Base-by-base conservation (phyloP, 139 green algal genomes). In the Haematococcus lacustris region DNA sequence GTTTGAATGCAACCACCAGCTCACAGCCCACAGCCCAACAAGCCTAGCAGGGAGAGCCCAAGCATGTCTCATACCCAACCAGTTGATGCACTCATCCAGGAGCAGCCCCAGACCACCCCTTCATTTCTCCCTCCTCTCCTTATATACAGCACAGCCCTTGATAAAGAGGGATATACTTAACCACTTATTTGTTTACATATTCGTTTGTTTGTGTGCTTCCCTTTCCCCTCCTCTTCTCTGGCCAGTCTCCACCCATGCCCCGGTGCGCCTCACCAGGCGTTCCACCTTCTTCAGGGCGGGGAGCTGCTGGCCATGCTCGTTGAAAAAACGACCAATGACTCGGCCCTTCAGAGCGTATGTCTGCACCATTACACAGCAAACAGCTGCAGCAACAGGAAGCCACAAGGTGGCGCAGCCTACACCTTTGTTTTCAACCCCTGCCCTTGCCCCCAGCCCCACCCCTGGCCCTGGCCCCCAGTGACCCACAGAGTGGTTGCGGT, bases 401-500 rank as follows among this genome's bases (percentile, higher is more conserved):
- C 43, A 53, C 43, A 28, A 17, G 9, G 43, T 53, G 9, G 43
- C 43, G 9, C 9, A 9, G 43, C 43, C 43, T 28, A 9, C 43
- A 28, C 43, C 9, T 17, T 28, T 17, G 43, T 53, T 53, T 53
- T 53, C 9, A n/a, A n/a, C n/a, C n/a, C n/a, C n/a, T 17, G 43
- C 9, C 9, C 9, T 53, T 9, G 9, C 17, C 53, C n/a, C 13
- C 17, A 63, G 53, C 17, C 17, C 4, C 23, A 35, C 23, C 4
- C 21, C 47, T n/a, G 34, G 9, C 1, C 28, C 3, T 26, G 2
- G n/a, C n/a, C 23, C 1, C 25, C 23, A 23, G 9, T 21, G 9
- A 0, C 40, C 3, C 23, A 81, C 79, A 68, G 34, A 28, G 35
- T 69, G 47, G 5, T 89, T 83, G 47, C 63, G 65, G 35, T 87